Percentiles rank a stretch among this genome's conserved stretches.
Conservation (phyloP, 169 alveolate genomes). For the Theileria annulata region DNA sequence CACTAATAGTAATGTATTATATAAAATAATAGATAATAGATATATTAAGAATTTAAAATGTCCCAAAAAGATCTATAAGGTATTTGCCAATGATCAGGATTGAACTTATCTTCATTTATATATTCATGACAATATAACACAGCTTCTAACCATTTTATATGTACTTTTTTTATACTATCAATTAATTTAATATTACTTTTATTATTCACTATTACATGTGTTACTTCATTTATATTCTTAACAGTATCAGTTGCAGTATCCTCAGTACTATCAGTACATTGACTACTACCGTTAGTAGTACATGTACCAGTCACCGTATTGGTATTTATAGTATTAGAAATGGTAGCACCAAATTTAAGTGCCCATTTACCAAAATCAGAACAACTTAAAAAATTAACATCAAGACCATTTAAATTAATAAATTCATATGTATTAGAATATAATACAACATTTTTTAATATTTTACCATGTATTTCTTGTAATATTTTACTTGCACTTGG, state of each 20-base stretch:
- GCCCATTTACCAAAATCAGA: constrained; percentile 46
- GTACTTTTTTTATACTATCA: constrained; percentile 31
- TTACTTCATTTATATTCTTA: constrained; percentile 22
- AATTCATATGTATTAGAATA: constrained; percentile 37
- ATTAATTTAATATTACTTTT: neutral
- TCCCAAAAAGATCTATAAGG: constrained; percentile 66
- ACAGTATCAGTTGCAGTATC: too few species aligned
- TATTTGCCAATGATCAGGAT: constrained; percentile 38
- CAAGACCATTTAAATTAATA: constrained; percentile 9
- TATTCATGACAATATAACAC: constrained; percentile 42
- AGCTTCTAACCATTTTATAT: constrained; percentile 63
- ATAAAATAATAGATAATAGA: too few species aligned
- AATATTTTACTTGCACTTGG: constrained; percentile 51
- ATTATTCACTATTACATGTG: constrained; percentile 7
- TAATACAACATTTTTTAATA: constrained; percentile 27
- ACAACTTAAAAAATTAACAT: constrained; percentile 24
- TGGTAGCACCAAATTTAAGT: constrained; percentile 21
- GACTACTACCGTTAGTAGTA: too few species aligned
- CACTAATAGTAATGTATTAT: too few species aligned
- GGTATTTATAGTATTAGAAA: neutral
- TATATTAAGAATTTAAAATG: neutral
- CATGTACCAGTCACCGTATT: too few species aligned
- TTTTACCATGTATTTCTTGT: neutral
- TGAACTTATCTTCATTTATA: constrained; percentile 36
- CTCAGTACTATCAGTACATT: constrained; percentile 3